Evolutionary conservation across 192 early-diverging fungal species (phyloP).

Genomic region (Backusella tuberculispora): DNA sequence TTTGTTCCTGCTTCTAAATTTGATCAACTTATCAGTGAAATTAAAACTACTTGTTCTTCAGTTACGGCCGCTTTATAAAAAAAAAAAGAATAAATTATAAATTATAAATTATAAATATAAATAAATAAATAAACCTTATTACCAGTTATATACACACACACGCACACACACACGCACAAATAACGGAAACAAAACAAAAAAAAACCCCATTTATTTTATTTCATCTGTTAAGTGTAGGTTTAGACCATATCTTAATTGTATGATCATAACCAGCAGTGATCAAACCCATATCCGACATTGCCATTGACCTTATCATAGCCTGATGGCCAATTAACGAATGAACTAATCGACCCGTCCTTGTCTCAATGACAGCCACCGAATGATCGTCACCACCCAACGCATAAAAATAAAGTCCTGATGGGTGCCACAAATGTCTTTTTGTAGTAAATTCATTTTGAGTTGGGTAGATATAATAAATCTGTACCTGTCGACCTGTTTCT

Average conservation of each 20-base stretch:
- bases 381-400: conserved; percentile 65
- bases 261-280: conserved; percentile 67
- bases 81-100: not conserved
- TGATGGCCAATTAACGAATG: conserved; percentile 60
- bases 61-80: conserved; percentile 3
- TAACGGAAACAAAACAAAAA: not conserved
- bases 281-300: conserved; percentile 47
- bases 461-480: conserved; percentile 62
- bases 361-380: conserved; percentile 55
- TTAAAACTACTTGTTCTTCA: conserved; percentile 45
- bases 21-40: conserved; percentile 51
- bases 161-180: too few species aligned
- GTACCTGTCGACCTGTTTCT: conserved; percentile 49
- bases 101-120: not conserved
- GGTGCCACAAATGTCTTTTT: conserved; percentile 65
- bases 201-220: not conserved
- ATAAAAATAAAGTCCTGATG: conserved; percentile 63
- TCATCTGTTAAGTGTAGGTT: not conserved
- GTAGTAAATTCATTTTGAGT: conserved; percentile 60
- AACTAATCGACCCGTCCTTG: conserved; percentile 49
- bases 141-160: too few species aligned
- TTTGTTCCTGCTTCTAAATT: conserved; percentile 63
- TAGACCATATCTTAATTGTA: conserved; percentile 55
- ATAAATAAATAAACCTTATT: not conserved
- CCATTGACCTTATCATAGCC: conserved; percentile 54